Conservation (phyloP, 2,329 filamentous ascomycete species). For the Penicillium sp. region DNA sequence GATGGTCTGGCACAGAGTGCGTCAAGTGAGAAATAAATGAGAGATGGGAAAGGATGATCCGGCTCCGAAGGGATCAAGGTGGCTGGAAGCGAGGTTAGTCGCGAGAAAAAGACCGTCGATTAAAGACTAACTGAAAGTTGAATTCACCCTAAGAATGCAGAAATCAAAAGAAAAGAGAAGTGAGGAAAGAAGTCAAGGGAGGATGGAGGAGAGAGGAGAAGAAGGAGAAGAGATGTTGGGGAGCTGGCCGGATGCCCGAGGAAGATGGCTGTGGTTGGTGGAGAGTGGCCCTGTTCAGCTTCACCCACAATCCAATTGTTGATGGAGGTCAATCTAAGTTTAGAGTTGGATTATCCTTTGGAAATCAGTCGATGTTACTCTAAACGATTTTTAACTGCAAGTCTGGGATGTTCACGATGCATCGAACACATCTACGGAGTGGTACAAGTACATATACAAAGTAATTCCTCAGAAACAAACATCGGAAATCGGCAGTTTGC, state of each 20-base stretch:
- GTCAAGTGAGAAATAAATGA: constrained; percentile 23
- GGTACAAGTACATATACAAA: background rate
- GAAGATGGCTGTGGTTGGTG: constrained; percentile 25
- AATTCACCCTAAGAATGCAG: constrained; percentile 13
- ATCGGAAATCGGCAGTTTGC: background rate
- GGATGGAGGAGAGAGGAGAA: constrained; percentile 22
- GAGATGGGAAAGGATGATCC: constrained; percentile 25
- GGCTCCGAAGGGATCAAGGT: constrained; percentile 36
- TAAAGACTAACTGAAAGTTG: constrained; percentile 12
- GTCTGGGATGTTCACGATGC: background rate
- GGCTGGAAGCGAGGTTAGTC: constrained; percentile 35
- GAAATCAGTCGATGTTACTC: background rate
- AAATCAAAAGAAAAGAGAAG: constrained; percentile 19
- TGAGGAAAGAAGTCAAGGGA: constrained; percentile 28
- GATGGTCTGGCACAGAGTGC: constrained; percentile 17
- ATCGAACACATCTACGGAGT: background rate
- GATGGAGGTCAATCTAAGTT: background rate
- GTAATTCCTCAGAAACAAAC: background rate
- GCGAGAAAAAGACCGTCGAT: constrained; percentile 11
- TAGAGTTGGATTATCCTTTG: background rate
- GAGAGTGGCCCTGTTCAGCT: constrained; percentile 22
- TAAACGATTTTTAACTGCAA: background rate
- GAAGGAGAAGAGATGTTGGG: constrained; percentile 23
- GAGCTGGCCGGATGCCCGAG: constrained; percentile 24
- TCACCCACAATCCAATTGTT: constrained; percentile 25